phyloP scores from a whole-genome alignment of 2,329 filamentous ascomycete species.

The Orbilia brochopaga region DNA sequence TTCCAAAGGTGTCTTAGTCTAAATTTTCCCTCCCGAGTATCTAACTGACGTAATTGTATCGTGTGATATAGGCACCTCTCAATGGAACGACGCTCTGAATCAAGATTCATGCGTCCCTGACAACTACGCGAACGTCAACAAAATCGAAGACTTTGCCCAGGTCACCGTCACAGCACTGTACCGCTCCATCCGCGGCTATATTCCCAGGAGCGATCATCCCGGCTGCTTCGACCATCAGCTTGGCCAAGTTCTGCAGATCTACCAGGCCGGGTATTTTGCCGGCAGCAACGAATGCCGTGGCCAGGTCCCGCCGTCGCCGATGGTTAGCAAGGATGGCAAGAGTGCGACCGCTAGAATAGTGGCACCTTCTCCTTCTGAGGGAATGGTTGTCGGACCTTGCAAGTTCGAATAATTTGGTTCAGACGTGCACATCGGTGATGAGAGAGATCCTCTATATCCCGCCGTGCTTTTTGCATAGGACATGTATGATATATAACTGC shows the following conservation, averaged over 20 bases:
- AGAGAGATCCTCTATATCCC: too few relatives aligned
- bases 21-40: too few relatives aligned
- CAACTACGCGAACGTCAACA: constrained; percentile 25
- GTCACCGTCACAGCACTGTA: constrained; percentile 25
- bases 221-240: constrained; percentile 30
- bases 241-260: constrained; percentile 5
- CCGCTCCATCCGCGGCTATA: constrained; percentile 10
- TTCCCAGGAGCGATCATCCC: constrained; percentile 8
- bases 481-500: too few relatives aligned
- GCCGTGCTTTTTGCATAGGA: too few relatives aligned
- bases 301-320: constrained; percentile 24
- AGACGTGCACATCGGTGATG: background rate
- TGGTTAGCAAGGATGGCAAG: constrained; percentile 14
- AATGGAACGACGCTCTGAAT: constrained; percentile 13
- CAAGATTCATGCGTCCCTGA: constrained; percentile 26
- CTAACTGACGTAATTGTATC: too few relatives aligned
- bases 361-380: background rate
- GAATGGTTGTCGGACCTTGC: constrained; percentile 13
- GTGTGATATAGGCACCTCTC: constrained; percentile 11
- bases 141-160: constrained; percentile 30
- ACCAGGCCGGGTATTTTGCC: constrained; percentile 7
- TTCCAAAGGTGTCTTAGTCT: background rate
- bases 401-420: background rate
- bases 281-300: constrained; percentile 13
- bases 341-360: background rate